Evolutionary conservation across 768 basidiomycete species (phyloP).

Genomic region (Boletales sp.): DNA sequence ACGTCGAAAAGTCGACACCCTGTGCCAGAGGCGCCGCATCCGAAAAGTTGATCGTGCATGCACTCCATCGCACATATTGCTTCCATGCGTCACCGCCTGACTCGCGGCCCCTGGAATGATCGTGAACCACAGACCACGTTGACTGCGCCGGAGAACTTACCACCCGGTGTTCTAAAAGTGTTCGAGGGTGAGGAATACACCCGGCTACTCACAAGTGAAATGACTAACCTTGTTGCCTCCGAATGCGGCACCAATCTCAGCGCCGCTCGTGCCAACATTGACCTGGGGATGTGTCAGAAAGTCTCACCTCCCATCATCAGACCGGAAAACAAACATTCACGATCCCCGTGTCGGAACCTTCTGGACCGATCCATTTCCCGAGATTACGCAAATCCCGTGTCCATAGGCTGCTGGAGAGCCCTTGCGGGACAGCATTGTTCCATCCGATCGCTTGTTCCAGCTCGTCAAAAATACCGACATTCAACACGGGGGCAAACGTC

Average conservation of each 20-base stretch:
- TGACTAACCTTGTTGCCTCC: conserved; percentile 83
- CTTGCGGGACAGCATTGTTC: conserved; percentile 90
- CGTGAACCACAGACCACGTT: conserved; percentile 19
- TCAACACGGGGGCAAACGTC: conserved; percentile 87
- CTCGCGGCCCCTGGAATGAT: conserved; percentile 75
- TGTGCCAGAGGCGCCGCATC: conserved; percentile 88
- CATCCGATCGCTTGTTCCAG: conserved; percentile 82
- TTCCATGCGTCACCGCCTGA: conserved; percentile 99
- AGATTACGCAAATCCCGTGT: conserved; percentile 79
- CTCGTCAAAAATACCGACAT: conserved; percentile 82
- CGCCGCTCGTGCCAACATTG: conserved; percentile 66
- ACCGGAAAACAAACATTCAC: conserved; percentile 64
- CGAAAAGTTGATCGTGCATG: conserved; percentile 92
- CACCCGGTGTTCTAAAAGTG: conserved; percentile 71
- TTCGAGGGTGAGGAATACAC: conserved; percentile 7
- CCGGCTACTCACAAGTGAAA: conserved; percentile 11
- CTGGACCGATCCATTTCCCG: conserved; percentile 89
- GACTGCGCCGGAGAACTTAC: conserved; percentile 38
- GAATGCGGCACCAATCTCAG: conserved; percentile 83
- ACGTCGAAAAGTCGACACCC: conserved; percentile 77
- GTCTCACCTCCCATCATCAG: not conserved
- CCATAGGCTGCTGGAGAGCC: conserved; percentile 90
- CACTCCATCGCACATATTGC: conserved; percentile 90
- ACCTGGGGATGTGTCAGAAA: conserved; percentile 36
- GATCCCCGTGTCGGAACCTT: conserved; percentile 87